Evolutionary conservation across 1,284 basidiomycete genomes (phyloP), one percentile per base, ranked within the genome.

Genomic region (Marasmius sp.): DNA sequence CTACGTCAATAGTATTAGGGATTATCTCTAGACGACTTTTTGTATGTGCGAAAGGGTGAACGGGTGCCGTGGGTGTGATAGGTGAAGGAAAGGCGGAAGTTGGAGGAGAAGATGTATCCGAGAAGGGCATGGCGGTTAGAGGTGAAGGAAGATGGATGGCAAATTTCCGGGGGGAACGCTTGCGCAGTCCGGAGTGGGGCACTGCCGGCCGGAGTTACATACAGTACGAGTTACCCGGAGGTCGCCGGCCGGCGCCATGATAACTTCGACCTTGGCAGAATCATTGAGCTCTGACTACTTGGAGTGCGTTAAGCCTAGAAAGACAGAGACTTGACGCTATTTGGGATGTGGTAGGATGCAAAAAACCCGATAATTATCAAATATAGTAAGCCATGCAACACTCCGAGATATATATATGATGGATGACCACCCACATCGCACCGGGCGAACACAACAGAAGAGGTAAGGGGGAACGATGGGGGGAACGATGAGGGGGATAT

Each of bases 1-100:
- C 79, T 50, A 83, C 69, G 65, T 81, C 74, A 38, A 83, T 81
- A 16, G 55, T 51, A 61, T 65, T 60, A 2, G 59, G 64, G 39
- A 66, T 55, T 22, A 64, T 58, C 49, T 64, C 64, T 10, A 65
- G 51, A 16, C 45, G 57, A n/a, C 58, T 65, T 51, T 48, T 62
- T 16, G 61, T 50, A 34, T 63, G 47, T 5, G 64, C 64, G 39
- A 65, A 65, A 1, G 64, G 64, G 49, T 65, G 64, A 41, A 18
- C 45, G 8, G 57, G 51, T 36, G 57, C 41, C 11, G 59, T 53
- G n/a, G 63, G 63, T 9, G 63, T 61, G 20, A 61, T 33, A 37
- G 64, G 61, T 16, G 64, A 65, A 5, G 59, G 45, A 22, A 57
- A 50, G 27, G 59, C 37, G 20, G 64, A 65, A 5, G 57, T 52